Evolutionary conservation across 768 basidiomycete genomes (phyloP).

Genomic region (Lactarius trivialis): DNA sequence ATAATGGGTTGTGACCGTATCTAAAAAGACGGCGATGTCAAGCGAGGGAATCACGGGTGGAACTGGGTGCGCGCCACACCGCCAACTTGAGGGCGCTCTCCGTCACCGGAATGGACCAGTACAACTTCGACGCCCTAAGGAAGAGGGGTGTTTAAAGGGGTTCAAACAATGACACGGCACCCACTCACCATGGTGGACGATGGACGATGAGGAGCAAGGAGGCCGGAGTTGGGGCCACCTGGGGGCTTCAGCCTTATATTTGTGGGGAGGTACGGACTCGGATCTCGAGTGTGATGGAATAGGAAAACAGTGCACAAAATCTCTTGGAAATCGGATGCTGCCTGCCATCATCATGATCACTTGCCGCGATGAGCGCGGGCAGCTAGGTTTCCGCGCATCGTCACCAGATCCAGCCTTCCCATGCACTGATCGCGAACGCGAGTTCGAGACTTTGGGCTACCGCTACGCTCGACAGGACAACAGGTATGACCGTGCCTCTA

Average conservation of each 20-base stretch:
- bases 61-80: slow-evolving; percentile 39
- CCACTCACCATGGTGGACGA: slow-evolving; percentile 1
- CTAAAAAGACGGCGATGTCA: slow-evolving; percentile 31
- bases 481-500: background rate
- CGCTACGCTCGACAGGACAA: background rate
- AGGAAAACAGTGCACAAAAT: background rate
- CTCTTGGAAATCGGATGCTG: background rate
- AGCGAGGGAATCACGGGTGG: background rate
- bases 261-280: background rate
- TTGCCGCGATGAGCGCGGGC: slow-evolving; percentile 7
- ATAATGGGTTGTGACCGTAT: slow-evolving; percentile 71
- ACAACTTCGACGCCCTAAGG: slow-evolving; percentile 69
- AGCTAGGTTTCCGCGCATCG: background rate
- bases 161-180: background rate
- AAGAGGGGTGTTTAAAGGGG: background rate
- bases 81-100: slow-evolving; percentile 58
- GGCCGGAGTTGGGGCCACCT: background rate
- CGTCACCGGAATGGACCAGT: slow-evolving; percentile 51
- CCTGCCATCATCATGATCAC: background rate
- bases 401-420: background rate
- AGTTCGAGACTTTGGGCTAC: background rate
- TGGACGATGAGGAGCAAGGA: background rate
- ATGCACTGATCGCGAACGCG: background rate
- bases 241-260: background rate
- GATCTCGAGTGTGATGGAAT: background rate